Conservation (phyloP, 2,329 filamentous ascomycete species). For the Claviceps sp. region DNA sequence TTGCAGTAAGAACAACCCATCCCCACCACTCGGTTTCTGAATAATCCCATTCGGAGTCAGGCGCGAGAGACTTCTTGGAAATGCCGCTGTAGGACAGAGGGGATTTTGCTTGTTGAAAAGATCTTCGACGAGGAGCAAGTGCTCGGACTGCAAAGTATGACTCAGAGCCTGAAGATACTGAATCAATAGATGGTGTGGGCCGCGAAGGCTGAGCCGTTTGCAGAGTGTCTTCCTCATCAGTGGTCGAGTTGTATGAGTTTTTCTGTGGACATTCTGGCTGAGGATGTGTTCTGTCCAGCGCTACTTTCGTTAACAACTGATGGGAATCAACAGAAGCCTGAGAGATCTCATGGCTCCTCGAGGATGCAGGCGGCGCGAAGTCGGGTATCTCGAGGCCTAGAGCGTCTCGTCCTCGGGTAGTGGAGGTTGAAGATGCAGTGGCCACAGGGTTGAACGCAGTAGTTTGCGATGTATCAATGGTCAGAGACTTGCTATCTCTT, state of each 20-base stretch:
- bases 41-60: slow-evolving; percentile 66
- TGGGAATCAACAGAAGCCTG: slow-evolving; percentile 12
- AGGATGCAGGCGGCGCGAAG: slow-evolving; percentile 30
- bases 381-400: slow-evolving; percentile 36
- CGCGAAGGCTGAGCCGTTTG: slow-evolving; percentile 44
- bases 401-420: slow-evolving; percentile 16
- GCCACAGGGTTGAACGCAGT: slow-evolving; percentile 11
- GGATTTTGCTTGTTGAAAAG: slow-evolving; percentile 42
- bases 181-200: slow-evolving; percentile 26
- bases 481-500: slow-evolving; percentile 35
- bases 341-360: slow-evolving; percentile 30
- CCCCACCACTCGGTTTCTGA: slow-evolving; percentile 96
- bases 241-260: slow-evolving; percentile 45
- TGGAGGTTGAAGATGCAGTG: slow-evolving; percentile 11
- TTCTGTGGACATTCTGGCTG: slow-evolving; percentile 12
- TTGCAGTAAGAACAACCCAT: slow-evolving; percentile 80
- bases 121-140: slow-evolving; percentile 31
- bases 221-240: slow-evolving; percentile 69
- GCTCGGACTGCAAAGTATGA: slow-evolving; percentile 42
- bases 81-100: slow-evolving; percentile 44
- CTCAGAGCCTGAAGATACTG: slow-evolving; percentile 45
- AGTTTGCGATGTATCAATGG: slow-evolving; percentile 26
- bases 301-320: slow-evolving; percentile 10
- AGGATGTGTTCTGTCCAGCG: slow-evolving; percentile 1
- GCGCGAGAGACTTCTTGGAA: slow-evolving; percentile 32